These are phyloP conservation scores for Amesomyces nigricolor DNA, from an alignment of 2,329 filamentous ascomycete genomes.

Conservation along the genomic window DNA sequence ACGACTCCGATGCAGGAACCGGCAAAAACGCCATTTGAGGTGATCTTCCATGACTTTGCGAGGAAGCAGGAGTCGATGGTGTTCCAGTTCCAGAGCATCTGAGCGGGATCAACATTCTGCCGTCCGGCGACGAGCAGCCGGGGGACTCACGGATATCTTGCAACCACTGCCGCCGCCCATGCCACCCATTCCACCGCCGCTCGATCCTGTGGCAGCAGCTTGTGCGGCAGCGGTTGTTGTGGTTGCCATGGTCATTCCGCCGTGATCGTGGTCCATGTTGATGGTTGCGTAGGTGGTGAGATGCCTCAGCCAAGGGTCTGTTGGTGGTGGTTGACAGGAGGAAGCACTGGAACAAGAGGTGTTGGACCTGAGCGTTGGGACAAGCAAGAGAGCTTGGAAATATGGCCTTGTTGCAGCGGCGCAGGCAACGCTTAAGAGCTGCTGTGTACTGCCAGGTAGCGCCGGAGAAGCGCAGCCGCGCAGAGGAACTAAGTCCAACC, in stretches of 20 bases:
- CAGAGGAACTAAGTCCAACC: background rate
- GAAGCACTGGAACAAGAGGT: background rate
- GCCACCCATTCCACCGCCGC: constrained; percentile 28
- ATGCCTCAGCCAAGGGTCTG: too few relatives aligned
- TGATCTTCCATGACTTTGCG: constrained; percentile 62
- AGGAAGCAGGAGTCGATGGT: constrained; percentile 70
- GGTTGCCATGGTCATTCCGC: constrained; percentile 18
- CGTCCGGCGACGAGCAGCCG: too few relatives aligned
- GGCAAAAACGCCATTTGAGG: constrained; percentile 64
- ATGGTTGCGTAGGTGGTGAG: background rate
- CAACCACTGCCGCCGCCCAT: constrained; percentile 29
- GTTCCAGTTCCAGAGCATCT: constrained; percentile 82
- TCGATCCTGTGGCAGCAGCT: constrained; percentile 16
- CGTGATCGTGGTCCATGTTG: constrained; percentile 16
- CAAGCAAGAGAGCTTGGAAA: background rate
- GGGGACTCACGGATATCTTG: constrained; percentile 38
- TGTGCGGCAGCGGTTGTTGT: constrained; percentile 14
- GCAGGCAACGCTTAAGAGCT: background rate
- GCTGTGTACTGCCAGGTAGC: background rate
- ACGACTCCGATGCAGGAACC: constrained; percentile 75
- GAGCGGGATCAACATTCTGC: background rate
- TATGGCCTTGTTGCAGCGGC: background rate
- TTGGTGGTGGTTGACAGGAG: too few relatives aligned
- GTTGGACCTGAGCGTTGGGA: background rate
- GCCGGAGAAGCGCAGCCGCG: background rate